These are phyloP conservation scores for Blastomyces gilchristii DNA, from an alignment of 2,329 filamentous ascomycete species.

Conservation along the genomic window DNA sequence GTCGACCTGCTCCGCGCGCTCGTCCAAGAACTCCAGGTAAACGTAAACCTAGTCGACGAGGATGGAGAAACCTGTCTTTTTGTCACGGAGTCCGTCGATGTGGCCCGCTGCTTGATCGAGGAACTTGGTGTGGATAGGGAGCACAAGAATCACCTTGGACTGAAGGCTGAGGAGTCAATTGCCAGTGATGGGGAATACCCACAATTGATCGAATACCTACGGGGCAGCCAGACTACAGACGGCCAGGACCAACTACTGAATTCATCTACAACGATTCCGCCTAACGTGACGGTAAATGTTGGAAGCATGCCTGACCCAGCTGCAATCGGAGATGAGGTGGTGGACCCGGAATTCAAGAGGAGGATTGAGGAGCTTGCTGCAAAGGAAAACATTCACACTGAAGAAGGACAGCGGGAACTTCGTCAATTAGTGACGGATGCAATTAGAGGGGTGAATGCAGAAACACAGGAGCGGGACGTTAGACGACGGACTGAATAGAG, in stretches of 20 bases:
- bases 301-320: conserved; percentile 56
- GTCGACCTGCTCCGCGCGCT: conserved; percentile 66
- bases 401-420: conserved; percentile 68
- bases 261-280: conserved; percentile 55
- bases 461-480: conserved; percentile 52
- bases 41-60: conserved; percentile 75
- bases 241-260: conserved; percentile 28
- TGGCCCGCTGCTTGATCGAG: conserved; percentile 69
- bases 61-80: conserved; percentile 93
- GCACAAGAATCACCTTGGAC: conserved; percentile 60
- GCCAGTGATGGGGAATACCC: conserved; percentile 68
- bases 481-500: conserved; percentile 50
- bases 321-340: conserved; percentile 45
- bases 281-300: conserved; percentile 67
- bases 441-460: conserved; percentile 54
- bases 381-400: conserved; percentile 70
- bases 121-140: conserved; percentile 62
- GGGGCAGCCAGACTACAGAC: conserved; percentile 25
- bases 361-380: conserved; percentile 83
- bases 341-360: conserved; percentile 72
- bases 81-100: conserved; percentile 70
- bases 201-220: conserved; percentile 62
- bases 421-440: conserved; percentile 72
- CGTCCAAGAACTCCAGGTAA: conserved; percentile 63
- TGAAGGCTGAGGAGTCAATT: conserved; percentile 74